Evolutionary conservation across 352 stramenopile species (phyloP), one percentile per base, ranked within the genome.

Genomic region (Pythium vanterpoolii): DNA sequence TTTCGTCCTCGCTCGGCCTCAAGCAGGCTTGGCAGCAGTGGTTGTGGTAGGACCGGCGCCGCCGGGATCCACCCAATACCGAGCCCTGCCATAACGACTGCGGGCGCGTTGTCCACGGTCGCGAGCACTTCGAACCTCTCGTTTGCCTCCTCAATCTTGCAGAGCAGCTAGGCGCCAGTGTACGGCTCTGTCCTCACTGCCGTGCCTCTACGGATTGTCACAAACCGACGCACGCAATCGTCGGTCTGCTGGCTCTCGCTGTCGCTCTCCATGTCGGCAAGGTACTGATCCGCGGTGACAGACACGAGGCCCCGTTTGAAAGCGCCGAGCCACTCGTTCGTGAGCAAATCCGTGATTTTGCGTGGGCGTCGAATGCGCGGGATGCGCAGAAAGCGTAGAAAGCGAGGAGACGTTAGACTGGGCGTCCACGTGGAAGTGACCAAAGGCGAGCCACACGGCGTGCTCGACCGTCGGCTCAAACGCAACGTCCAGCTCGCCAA

Each of bases 371-470:
- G 30, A 11, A 54, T 28, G 19, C 46, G 46, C 0, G 53, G 53
- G 40, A 60, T 1, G 21, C 49, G 43, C 2, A 82, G 33, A 8
- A n/a, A n/a, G n/a, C n/a, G n/a, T n/a, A n/a, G 64, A 51, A 33
- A 77, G 57, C 4, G 55, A 55, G 16, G 68, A 67, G 9, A 83
- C 47, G 18, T 36, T 42, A 0, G 51, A 68, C 16, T 55, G 33
- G 5, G 71, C 74, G 51, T 79, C 71, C 0, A 53, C 60, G 24
- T 83, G 74, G 53, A 83, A 78, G 0, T 73, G 47, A 18, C 60
- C 64, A 21, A 73, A 57, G 19, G 67, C 74, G 49, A 83, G 68
- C 74, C 74, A 83, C 10, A 51, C 52, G 5, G 55, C 55, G 26
- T 49, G 30, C 23, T 62, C 55, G 9, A 48, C 21, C 21, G 44